Evolutionary conservation across 768 basidiomycete species (phyloP).

Genomic region (Tulasnella sp.): DNA sequence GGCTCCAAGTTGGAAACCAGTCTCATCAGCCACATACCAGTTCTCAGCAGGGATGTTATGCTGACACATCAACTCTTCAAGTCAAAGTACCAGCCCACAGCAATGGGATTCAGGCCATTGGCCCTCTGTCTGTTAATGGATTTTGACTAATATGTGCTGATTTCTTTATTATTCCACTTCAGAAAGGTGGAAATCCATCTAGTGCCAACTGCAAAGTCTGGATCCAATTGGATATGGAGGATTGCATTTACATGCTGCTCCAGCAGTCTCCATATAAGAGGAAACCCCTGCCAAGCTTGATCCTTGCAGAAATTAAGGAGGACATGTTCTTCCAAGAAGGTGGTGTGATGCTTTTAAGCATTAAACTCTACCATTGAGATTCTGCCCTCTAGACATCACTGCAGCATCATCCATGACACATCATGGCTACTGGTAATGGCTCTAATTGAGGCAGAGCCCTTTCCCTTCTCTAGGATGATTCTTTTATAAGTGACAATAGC

Average conservation of each 20-base stretch:
- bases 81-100: not conserved
- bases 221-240: not conserved
- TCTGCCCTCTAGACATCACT: too few relatives aligned
- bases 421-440: too few relatives aligned
- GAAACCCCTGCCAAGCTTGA: conserved; percentile 29
- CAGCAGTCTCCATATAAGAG: conserved; percentile 26
- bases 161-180: not conserved
- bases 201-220: not conserved
- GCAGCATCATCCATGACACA: too few relatives aligned
- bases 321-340: too few relatives aligned
- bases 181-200: conserved; percentile 18
- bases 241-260: conserved; percentile 29
- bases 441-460: too few relatives aligned
- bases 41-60: not conserved
- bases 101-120: not conserved
- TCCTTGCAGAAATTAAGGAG: too few relatives aligned
- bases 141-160: conserved; percentile 4
- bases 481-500: too few relatives aligned
- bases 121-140: conserved; percentile 8
- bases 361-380: too few relatives aligned
- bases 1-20: not conserved
- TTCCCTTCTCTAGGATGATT: too few relatives aligned
- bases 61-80: not conserved
- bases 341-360: too few relatives aligned
- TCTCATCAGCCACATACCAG: conserved; percentile 16